Conservation (phyloP, 2,329 filamentous ascomycete species). For the Byssochlamys sp. region DNA sequence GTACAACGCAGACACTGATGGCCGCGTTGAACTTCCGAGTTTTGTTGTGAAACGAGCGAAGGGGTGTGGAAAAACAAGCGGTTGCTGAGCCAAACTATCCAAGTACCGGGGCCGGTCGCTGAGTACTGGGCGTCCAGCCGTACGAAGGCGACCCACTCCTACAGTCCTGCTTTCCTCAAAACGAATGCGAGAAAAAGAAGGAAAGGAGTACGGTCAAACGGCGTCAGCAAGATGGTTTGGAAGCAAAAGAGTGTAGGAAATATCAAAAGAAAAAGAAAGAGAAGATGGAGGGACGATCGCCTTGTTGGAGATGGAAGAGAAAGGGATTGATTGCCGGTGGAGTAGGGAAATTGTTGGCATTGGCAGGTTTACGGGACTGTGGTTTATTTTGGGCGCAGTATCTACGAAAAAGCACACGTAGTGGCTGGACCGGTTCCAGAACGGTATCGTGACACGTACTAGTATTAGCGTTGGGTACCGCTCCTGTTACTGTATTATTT, state of each 20-base stretch:
- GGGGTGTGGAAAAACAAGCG: conserved; percentile 9
- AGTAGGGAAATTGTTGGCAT: conserved; percentile 17
- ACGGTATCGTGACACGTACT: neutral
- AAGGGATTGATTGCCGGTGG: conserved; percentile 16
- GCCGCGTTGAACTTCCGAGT: conserved; percentile 5
- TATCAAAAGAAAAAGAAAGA: conserved; percentile 14
- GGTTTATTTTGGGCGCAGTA: conserved; percentile 22
- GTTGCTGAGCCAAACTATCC: conserved; percentile 19
- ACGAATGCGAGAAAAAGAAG: conserved; percentile 19
- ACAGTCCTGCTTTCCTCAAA: conserved; percentile 14
- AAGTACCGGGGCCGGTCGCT: conserved; percentile 10
- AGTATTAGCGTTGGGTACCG: neutral
- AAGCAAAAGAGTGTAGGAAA: conserved; percentile 15
- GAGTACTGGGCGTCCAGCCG: conserved; percentile 7
- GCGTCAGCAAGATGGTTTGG: conserved; percentile 2
- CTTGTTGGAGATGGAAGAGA: conserved; percentile 15
- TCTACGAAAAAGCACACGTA: neutral
- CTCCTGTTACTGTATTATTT: neutral
- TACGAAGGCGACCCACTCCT: neutral
- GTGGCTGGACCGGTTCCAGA: neutral
- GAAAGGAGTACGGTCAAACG: conserved; percentile 12
- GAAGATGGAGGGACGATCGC: conserved; percentile 13
- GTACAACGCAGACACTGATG: neutral
- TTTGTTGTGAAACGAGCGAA: conserved; percentile 22
- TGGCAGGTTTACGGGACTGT: conserved; percentile 13